Percentiles rank a stretch among this genome's conserved stretches.
phyloP scores from a whole-genome alignment of 1,284 basidiomycete genomes.

The Leccinum insigne region DNA sequence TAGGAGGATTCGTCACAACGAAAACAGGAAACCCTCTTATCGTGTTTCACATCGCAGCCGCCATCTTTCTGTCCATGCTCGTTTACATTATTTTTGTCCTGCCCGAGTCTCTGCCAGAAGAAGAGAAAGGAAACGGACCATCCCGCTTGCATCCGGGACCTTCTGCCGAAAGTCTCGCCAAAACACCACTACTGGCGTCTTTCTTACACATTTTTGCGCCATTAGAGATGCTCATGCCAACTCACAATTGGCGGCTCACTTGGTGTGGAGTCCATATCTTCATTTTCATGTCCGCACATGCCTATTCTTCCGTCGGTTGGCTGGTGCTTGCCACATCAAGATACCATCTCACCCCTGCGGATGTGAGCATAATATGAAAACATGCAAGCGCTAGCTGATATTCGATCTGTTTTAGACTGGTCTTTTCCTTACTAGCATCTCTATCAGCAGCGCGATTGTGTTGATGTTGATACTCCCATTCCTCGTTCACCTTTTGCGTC shows the following conservation, averaged over 20 bases:
- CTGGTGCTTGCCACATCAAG: conserved; percentile 29
- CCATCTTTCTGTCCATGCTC: conserved; percentile 18
- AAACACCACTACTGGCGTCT: not conserved
- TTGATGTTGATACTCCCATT: conserved; percentile 18
- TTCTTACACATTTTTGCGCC: conserved; percentile 24
- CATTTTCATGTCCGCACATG: conserved; percentile 18
- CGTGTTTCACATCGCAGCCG: conserved; percentile 27
- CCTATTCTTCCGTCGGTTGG: conserved; percentile 22
- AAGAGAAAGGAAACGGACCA: conserved; percentile 29
- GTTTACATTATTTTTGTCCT: conserved; percentile 27
- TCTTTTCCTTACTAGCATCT: conserved; percentile 19
- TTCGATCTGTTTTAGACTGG: conserved; percentile 21
- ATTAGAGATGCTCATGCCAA: conserved; percentile 28
- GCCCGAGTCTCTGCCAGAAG: conserved; percentile 33
- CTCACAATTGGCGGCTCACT: conserved; percentile 32
- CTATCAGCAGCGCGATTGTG: conserved; percentile 15
- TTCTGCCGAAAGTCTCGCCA: not conserved
- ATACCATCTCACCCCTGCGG: conserved; percentile 23
- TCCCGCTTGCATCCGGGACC: conserved; percentile 7
- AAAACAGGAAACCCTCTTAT: conserved; percentile 23
- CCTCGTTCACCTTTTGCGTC: conserved; percentile 21
- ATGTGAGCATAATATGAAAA: conserved; percentile 15
- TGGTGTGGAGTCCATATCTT: conserved; percentile 30
- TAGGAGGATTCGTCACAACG: conserved; percentile 34
- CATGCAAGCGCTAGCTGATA: conserved; percentile 2